Conservation (phyloP, 371 early-diverging fungal species). For the Rhizopus arrhizus region DNA sequence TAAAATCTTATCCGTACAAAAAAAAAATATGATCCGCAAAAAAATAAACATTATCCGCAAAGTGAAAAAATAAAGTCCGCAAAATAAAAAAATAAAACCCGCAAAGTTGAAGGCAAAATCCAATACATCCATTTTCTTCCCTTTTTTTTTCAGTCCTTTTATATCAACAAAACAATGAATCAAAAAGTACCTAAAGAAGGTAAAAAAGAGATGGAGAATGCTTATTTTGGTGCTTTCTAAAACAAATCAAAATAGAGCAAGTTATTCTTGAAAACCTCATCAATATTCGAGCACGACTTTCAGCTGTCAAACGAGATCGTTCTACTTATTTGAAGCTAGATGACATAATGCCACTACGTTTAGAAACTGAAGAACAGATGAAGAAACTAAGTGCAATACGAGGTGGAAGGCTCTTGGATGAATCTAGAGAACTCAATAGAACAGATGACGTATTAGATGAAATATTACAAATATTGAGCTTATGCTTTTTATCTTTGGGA, state of each 20-base stretch:
- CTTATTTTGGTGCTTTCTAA: not conserved
- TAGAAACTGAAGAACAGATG: constrained; percentile 41
- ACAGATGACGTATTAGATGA: constrained; percentile 76
- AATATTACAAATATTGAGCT: constrained; percentile 73
- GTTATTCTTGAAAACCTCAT: constrained; percentile 65
- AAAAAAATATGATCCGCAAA: no score
- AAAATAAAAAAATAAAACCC: no score
- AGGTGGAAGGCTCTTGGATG: constrained; percentile 28
- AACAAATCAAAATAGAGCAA: constrained; percentile 43
- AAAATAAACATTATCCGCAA: no score
- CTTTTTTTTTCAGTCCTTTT: no score
- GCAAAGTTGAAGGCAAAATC: no score
- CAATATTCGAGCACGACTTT: constrained; percentile 66
- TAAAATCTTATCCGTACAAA: no score
- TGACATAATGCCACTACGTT: constrained; percentile 61
- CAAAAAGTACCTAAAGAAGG: constrained; percentile 35
- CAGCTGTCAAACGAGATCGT: constrained; percentile 72
- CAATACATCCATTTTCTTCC: no score
- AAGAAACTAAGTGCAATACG: constrained; percentile 32
- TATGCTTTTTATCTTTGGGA: constrained; percentile 77
- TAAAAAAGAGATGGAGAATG: not conserved
- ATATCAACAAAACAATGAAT: constrained; percentile 17
- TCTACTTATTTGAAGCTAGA: constrained; percentile 64
- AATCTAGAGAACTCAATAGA: constrained; percentile 52
- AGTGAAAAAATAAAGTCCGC: no score